Percentiles rank a stretch among this genome's conserved stretches.
phyloP scores from a whole-genome alignment of 768 basidiomycete species.

The Podaxis rugospora region DNA sequence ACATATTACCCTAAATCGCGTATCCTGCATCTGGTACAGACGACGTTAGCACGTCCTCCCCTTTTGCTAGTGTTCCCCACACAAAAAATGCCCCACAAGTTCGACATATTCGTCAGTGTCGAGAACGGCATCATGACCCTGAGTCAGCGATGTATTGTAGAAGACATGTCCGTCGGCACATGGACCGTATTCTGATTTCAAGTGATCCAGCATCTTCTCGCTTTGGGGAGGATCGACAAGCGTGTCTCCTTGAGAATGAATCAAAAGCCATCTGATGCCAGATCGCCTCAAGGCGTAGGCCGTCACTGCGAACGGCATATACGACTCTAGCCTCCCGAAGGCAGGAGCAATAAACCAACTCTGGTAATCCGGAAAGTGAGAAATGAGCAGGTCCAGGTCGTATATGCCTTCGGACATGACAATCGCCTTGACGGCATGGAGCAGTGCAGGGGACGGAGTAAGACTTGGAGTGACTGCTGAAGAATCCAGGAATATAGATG shows the following conservation, averaged over 20 bases:
- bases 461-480: slow-evolving; percentile 36
- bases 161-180: slow-evolving; percentile 19
- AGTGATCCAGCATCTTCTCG: slow-evolving; percentile 49
- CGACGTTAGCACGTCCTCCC: neutral
- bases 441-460: slow-evolving; percentile 37
- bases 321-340: slow-evolving; percentile 52
- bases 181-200: slow-evolving; percentile 35
- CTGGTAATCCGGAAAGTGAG: slow-evolving; percentile 62
- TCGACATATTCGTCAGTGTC: slow-evolving; percentile 35
- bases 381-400: slow-evolving; percentile 62
- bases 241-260: slow-evolving; percentile 72
- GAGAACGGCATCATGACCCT: slow-evolving; percentile 55
- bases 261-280: slow-evolving; percentile 57
- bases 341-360: slow-evolving; percentile 63
- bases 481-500: slow-evolving; percentile 61
- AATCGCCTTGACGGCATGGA: slow-evolving; percentile 46
- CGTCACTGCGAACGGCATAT: slow-evolving; percentile 42
- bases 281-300: slow-evolving; percentile 32
- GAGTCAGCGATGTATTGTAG: slow-evolving; percentile 37
- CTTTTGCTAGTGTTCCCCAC: neutral
- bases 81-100: slow-evolving; percentile 44
- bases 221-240: slow-evolving; percentile 65
- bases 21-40: neutral
- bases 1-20: neutral
- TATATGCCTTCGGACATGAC: slow-evolving; percentile 76